phyloP scores from a whole-genome alignment of 2,329 filamentous ascomycete species.

The Nemania serpens region DNA sequence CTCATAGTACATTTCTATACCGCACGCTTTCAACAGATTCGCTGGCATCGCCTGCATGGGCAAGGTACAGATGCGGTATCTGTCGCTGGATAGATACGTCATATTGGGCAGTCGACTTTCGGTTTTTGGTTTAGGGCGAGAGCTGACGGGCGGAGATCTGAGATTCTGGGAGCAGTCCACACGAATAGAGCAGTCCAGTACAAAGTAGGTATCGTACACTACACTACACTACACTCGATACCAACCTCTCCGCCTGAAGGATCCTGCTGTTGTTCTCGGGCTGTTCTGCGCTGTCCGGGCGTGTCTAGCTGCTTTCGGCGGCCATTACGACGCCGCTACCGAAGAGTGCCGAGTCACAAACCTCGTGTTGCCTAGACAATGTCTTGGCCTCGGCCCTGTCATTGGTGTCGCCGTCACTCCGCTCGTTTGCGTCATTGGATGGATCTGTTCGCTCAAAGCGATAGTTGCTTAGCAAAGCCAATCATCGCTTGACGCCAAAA shows the following conservation, averaged over 20 bases:
- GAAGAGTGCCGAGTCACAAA: conserved; percentile 34
- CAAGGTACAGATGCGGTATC: conserved; percentile 2
- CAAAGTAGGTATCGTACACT: too few relatives aligned
- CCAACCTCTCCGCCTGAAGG: too few relatives aligned
- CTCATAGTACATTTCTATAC: too few relatives aligned
- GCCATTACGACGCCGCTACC: conserved; percentile 30
- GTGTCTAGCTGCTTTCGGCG: conserved; percentile 29
- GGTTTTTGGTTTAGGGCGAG: conserved; percentile 16
- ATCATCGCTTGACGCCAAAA: not conserved
- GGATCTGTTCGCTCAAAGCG: not conserved
- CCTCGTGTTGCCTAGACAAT: conserved; percentile 42
- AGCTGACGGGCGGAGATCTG: conserved; percentile 18
- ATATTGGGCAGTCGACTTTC: conserved; percentile 31
- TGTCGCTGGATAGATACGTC: conserved; percentile 29
- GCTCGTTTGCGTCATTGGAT: conserved; percentile 20
- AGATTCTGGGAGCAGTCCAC: not conserved
- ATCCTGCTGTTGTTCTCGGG: not conserved
- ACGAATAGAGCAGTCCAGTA: too few relatives aligned
- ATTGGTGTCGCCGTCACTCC: conserved; percentile 10
- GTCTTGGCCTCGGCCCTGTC: conserved; percentile 16
- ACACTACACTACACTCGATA: too few relatives aligned
- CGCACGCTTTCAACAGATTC: not conserved
- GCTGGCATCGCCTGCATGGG: not conserved
- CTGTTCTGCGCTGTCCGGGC: conserved; percentile 24
- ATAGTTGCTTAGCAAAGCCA: not conserved